Base-by-base conservation (phyloP, 345 rosid genomes). In the Cardiospermum halicacabum region DNA sequence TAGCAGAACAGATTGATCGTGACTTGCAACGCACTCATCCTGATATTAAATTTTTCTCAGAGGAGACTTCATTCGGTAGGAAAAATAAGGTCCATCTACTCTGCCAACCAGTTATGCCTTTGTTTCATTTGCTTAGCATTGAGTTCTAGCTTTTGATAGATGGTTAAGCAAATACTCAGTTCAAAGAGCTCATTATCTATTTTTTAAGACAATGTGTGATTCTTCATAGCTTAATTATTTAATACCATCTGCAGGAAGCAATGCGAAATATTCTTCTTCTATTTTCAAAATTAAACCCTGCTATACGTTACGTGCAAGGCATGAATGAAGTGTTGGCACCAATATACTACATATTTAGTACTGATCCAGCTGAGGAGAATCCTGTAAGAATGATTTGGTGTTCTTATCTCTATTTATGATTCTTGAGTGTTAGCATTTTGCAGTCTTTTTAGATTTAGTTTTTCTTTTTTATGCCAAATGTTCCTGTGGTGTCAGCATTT, bases 261-360 rank as follows among this genome's bases (percentile, higher is more conserved):
- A 85, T 87, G 90, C 83, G 82, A 75, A 79, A 70, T 65, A 75
- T 87, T 67, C 94, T 87, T 71, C 84, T 82, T 54, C 64, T 87
- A 36, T 87, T 87, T 65, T 80, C 89, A 34, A 87, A 87, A 69
- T 80, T 87, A 58, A 87, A 87, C 78, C 93, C 93, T 12, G 89
- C 82, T 13, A 85, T 87, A 62, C 74, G 86, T 37, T 87, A 85
- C 72, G 90, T 85, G 24, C 94, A 87, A 80, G 94, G 94, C 71
- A 87, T 85, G 94, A 84, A 87, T 39, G 94, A 87, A 77, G 90
- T 87, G 72, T 74, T 87, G 81, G 88, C 90, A 12, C 90, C 94
- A 50, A 58, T 87, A 60, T 77, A 79, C 74, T 87, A 82, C n/a
- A 73, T 83, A 21, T 83, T 85, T 49, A 79, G 85, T 64, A 71